phyloP scores from a whole-genome alignment of 2,329 filamentous ascomycete genomes.

The Colletotrichum falcatum region DNA sequence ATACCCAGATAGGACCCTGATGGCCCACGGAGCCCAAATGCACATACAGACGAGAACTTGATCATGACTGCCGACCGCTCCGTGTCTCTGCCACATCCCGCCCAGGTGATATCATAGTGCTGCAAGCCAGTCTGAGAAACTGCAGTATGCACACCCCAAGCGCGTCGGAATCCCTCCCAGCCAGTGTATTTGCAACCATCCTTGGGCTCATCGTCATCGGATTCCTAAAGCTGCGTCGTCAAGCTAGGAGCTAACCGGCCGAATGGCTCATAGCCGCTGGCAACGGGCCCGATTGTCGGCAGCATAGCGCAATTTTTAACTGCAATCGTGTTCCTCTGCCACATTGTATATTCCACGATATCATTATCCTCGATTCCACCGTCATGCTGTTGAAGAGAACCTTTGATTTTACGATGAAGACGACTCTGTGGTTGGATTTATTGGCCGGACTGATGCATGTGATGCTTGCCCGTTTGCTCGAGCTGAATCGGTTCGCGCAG shows the following conservation, averaged over 20 bases:
- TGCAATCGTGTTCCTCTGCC: not conserved
- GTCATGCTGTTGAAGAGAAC: not conserved
- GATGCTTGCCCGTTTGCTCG: too few relatives aligned
- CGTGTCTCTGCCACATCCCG: not conserved
- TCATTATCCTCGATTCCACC: not conserved
- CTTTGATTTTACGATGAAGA: not conserved
- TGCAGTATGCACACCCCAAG: not conserved
- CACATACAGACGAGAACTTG: not conserved
- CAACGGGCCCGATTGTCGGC: too few relatives aligned
- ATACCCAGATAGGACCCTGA: not conserved
- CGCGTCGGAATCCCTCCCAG: too few relatives aligned
- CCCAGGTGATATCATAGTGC: not conserved
- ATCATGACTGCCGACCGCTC: not conserved
- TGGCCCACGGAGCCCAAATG: not conserved
- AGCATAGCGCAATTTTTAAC: not conserved
- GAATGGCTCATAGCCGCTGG: not conserved
- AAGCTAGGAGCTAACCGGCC: not conserved
- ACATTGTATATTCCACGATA: not conserved
- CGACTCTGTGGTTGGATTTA: not conserved
- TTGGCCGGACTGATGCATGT: not conserved
- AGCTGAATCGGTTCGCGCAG: not conserved
- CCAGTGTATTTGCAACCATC: not conserved
- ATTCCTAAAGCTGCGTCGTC: not conserved
- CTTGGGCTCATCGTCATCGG: too few relatives aligned
- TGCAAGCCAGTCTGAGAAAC: not conserved